These are phyloP conservation scores for Cytospora chrysosperma DNA, from an alignment of 2,329 filamentous ascomycete species.

Conservation along the genomic window DNA sequence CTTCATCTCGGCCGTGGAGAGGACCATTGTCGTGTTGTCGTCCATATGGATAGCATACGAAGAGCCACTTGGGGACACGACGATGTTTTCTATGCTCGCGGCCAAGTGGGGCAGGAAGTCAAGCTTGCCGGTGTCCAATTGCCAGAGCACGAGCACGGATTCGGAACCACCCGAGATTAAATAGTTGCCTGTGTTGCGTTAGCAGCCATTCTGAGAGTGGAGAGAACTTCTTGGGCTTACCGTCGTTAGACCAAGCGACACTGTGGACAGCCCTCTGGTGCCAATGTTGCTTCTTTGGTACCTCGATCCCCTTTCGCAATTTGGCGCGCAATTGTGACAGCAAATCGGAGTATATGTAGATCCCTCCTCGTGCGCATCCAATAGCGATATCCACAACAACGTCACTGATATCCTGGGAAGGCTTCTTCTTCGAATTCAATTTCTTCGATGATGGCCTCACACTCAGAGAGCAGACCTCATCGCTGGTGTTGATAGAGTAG, in stretches of 20 bases:
- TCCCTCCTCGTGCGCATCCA: constrained; percentile 72
- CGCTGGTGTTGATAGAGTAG: constrained; percentile 57
- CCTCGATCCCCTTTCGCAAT: constrained; percentile 46
- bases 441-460: constrained; percentile 46
- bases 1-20: constrained; percentile 86
- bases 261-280: constrained; percentile 80
- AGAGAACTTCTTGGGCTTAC: constrained; percentile 45
- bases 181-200: constrained; percentile 69
- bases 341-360: constrained; percentile 80
- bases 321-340: constrained; percentile 55
- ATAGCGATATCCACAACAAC: constrained; percentile 69
- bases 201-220: constrained; percentile 28
- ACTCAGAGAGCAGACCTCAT: constrained; percentile 68
- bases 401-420: constrained; percentile 29
- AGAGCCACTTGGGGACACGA: constrained; percentile 75
- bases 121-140: constrained; percentile 80
- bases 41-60: constrained; percentile 83
- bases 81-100: constrained; percentile 79
- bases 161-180: constrained; percentile 90
- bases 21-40: constrained; percentile 87
- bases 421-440: constrained; percentile 28
- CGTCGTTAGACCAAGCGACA: constrained; percentile 90
- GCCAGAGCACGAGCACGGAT: constrained; percentile 88
- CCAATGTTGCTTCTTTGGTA: constrained; percentile 77
- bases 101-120: constrained; percentile 89